Percentiles rank a stretch among this genome's conserved stretches.
phyloP scores from a whole-genome alignment of 805 yeast genomes.

The Sugiyamaella americana region DNA sequence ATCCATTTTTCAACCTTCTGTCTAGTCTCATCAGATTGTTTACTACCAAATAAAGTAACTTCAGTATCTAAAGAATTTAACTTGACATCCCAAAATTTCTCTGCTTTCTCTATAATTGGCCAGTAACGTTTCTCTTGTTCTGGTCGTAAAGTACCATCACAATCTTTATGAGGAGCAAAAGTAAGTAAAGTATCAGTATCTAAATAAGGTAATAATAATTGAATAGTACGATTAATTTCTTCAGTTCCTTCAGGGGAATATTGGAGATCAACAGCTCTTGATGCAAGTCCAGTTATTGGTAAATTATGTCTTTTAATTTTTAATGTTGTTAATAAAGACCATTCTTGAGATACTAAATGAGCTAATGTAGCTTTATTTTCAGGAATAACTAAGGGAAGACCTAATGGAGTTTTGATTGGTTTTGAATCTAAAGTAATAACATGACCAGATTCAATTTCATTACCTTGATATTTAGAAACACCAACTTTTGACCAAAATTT shows the following conservation, averaged over 20 bases:
- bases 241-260: constrained; percentile 33
- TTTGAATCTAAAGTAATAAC: constrained; percentile 66
- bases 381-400: constrained; percentile 64
- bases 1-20: constrained; percentile 62
- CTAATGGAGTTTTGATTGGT: constrained; percentile 79
- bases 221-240: constrained; percentile 51
- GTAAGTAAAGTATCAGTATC: constrained; percentile 93
- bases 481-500: constrained; percentile 24
- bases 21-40: constrained; percentile 56
- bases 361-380: constrained; percentile 54
- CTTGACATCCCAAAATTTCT: constrained; percentile 45
- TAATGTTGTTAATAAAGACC: constrained; percentile 64
- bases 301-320: constrained; percentile 69
- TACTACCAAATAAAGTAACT: constrained; percentile 71
- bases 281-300: constrained; percentile 81
- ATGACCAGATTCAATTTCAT: constrained; percentile 24
- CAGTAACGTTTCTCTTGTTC: constrained; percentile 75
- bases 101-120: constrained; percentile 67
- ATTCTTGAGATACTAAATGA: constrained; percentile 73
- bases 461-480: constrained; percentile 11
- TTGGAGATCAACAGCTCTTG: constrained; percentile 78
- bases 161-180: constrained; percentile 73
- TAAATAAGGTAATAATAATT: constrained; percentile 66
- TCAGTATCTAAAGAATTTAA: constrained; percentile 74
- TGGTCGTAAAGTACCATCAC: constrained; percentile 70